phyloP scores from a whole-genome alignment of 768 basidiomycete species.

The Candolleomyces aberdarensis region DNA sequence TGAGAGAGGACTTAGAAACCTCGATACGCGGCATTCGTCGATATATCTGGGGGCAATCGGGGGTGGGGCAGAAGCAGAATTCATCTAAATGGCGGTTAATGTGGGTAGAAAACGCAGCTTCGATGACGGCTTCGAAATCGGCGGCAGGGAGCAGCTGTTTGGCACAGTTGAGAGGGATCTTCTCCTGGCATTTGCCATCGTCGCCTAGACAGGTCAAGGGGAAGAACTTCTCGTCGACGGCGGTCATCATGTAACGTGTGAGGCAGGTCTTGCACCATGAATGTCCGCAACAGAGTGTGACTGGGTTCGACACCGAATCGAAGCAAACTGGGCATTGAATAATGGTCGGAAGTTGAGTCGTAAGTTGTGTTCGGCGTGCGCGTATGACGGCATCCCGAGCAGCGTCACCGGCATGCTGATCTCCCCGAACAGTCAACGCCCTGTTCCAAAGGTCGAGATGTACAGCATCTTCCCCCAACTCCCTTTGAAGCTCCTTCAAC shows the following conservation, averaged over 20 bases:
- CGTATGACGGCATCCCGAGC: conserved; percentile 40
- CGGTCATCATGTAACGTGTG: conserved; percentile 51
- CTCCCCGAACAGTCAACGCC: conserved; percentile 54
- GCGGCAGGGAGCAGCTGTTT: conserved; percentile 44
- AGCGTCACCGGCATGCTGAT: conserved; percentile 38
- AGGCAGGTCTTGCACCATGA: conserved; percentile 66
- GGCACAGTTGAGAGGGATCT: conserved; percentile 53
- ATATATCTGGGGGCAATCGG: conserved; percentile 76
- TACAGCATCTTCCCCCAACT: conserved; percentile 58
- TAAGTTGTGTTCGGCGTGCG: conserved; percentile 23
- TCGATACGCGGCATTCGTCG: conserved; percentile 36
- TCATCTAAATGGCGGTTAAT: conserved; percentile 58
- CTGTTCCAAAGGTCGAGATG: conserved; percentile 41
- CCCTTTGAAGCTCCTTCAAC: conserved; percentile 40
- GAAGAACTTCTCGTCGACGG: conserved; percentile 57
- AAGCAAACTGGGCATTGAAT: conserved; percentile 68
- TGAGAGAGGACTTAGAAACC: conserved; percentile 10
- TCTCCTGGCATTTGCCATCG: conserved; percentile 53
- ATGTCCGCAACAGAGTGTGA: conserved; percentile 63
- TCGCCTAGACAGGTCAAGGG: conserved; percentile 73
- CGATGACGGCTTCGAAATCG: conserved; percentile 54
- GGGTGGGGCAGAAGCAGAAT: conserved; percentile 74
- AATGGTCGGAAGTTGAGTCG: conserved; percentile 4
- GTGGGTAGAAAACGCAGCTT: conserved; percentile 60
- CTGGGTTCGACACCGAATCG: conserved; percentile 46